Base-by-base conservation (phyloP, 2,329 filamentous ascomycete species). In the Emmonsiellopsis sp. region DNA sequence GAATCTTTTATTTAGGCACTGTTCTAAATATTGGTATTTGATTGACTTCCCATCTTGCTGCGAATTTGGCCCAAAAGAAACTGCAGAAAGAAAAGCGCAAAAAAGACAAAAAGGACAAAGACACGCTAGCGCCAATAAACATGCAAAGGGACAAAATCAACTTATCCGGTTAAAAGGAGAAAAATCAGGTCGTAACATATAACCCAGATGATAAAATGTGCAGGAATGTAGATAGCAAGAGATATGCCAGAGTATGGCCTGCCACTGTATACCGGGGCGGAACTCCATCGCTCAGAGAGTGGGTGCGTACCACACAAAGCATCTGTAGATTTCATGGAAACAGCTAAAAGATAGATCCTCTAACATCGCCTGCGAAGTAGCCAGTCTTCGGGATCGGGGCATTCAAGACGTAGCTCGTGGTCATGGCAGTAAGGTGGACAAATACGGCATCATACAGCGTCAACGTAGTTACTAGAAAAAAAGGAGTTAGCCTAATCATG, bases 401-500 rank as follows among this genome's bases (percentile, higher is more conserved):
- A 5, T 7, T 6, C 6, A 6, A 13, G 11, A 10, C 11, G 36
- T 32, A 40, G 17, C 39, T 36, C 31, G 21, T 36, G 14, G n/a
- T 42, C 45, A 31, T n/a, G 10, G 21, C 27, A 40, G 10, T 14
- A 5, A 8, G 11, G 13, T 8, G 31, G 17, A 54, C 11, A 50
- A n/a, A 31, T 21, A 55, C 33, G 53, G 56, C 1, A 47, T 57
- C 61, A 68, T 37, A 63, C 60, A 32, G 68, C 57, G 17, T 71
- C 67, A 21, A 62, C 59, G 37, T 62, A 62, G 50, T 62, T 62
- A 58, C 71, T 73, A 53, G 67, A 68, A 55, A 13, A 51, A 31
- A 52, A 11, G 39, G 17, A 34, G 10, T 52, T 37, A 49, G 43
- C 27, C 61, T 57, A 60, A 60, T 27, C 40, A 44, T 37, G 32